Percentiles rank a stretch among this genome's conserved stretches.
Conservation (phyloP, 306 rosid genomes). For the Rubus parviflorus region DNA sequence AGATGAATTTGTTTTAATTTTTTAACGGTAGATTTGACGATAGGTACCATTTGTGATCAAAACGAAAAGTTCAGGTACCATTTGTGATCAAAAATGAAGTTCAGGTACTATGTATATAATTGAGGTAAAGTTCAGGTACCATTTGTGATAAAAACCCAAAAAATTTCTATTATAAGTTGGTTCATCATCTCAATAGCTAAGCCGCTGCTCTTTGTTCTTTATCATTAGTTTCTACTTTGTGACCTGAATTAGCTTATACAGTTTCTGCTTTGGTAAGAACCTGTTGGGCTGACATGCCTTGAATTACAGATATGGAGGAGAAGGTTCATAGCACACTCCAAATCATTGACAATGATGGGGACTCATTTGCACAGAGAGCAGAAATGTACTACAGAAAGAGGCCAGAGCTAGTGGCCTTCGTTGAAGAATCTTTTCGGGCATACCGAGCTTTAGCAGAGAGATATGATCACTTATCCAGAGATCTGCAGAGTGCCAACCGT, state of each 20-base stretch:
- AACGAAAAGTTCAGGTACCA: too few relatives aligned
- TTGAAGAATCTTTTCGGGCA: slow-evolving; percentile 72
- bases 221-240: neutral
- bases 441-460: slow-evolving; percentile 79
- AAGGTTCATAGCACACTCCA: slow-evolving; percentile 52
- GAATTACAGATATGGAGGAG: slow-evolving; percentile 83
- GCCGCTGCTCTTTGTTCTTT: neutral
- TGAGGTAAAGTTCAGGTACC: too few relatives aligned
- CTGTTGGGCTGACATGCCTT: neutral
- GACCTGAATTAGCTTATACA: neutral
- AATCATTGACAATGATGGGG: slow-evolving; percentile 74
- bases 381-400: slow-evolving; percentile 90
- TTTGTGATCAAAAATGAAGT: too few relatives aligned
- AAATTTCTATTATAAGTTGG: neutral
- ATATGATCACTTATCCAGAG: slow-evolving; percentile 74
- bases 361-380: slow-evolving; percentile 83
- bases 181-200: neutral
- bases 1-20: too few relatives aligned
- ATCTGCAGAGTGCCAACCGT: slow-evolving; percentile 85
- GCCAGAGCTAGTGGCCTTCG: slow-evolving; percentile 69
- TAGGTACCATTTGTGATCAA: too few relatives aligned
- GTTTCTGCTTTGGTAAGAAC: neutral
- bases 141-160: too few relatives aligned
- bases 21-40: too few relatives aligned
- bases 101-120: too few relatives aligned